Evolutionary conservation across 805 yeast species (phyloP), one percentile per base, ranked within the genome.

Genomic region (Teunomyces gatunensis): DNA sequence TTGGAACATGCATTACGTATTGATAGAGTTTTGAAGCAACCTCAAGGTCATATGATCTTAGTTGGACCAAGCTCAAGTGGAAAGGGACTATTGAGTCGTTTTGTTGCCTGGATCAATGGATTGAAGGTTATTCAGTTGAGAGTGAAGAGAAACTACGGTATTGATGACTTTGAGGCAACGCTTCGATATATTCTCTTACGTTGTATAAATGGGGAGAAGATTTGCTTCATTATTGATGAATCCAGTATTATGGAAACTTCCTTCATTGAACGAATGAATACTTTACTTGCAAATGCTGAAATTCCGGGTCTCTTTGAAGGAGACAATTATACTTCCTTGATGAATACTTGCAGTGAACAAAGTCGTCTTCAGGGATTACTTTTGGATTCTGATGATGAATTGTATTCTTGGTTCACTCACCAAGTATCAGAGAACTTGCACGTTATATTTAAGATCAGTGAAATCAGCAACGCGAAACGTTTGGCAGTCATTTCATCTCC

Each of bases 91-190:
- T 58, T 90, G 46, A 73, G 87, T 0, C 79, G 82, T 51, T 92
- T 92, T 74, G 96, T 88, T 4, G 82, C 96, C 0, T 92, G 98
- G 98, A 80, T 90, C 68, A 87, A 87, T 61, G 97, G 96, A 0
- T 59, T 88, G 15, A 76, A 71, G 23, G 73, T 83, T 0, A 67
- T 75, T 15, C 87, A 83, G 51, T 72, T 92, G 30, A 69, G 68
- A 33, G 85, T 86, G 0, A 74, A 77, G 21, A 63, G 78, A 6
- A 70, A 68, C 6, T 91, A 80, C 56, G 64, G 77, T 0, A 68
- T 87, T 13, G 55, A 54, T 0, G 87, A 89, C 44, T 91, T 92
- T 64, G 96, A 89, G 49, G 57, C 64, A 0, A 79, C 82, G 3
- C 61, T 92, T 47, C 75, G 87, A 47, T 68, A 66, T 0, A 61